These are phyloP conservation scores for Lactarius sanguifluus DNA, from an alignment of 768 basidiomycete genomes.

Conservation along the genomic window DNA sequence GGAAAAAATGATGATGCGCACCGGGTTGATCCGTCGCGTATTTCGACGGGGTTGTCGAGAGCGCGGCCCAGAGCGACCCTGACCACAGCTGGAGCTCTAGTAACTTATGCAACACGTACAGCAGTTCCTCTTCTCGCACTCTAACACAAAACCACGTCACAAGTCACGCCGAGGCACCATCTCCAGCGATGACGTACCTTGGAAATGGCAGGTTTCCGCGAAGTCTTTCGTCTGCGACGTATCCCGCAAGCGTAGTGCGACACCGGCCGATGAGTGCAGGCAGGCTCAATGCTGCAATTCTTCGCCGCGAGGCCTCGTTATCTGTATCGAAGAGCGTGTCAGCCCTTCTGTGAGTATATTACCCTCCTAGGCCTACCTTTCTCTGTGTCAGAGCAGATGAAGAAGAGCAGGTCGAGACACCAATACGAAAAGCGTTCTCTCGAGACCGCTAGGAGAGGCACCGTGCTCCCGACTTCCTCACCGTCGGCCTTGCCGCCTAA, in stretches of 20 bases:
- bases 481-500: background rate
- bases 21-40: slow-evolving; percentile 58
- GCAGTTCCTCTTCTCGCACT: slow-evolving; percentile 82
- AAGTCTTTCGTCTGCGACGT: slow-evolving; percentile 80
- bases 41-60: slow-evolving; percentile 62
- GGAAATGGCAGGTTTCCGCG: slow-evolving; percentile 90
- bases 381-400: slow-evolving; percentile 68
- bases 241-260: slow-evolving; percentile 61
- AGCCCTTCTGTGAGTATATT: background rate
- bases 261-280: slow-evolving; percentile 79
- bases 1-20: slow-evolving; percentile 35
- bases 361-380: slow-evolving; percentile 45
- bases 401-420: slow-evolving; percentile 86
- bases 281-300: slow-evolving; percentile 72
- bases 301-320: slow-evolving; percentile 54
- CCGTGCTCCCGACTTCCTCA: slow-evolving; percentile 45
- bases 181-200: slow-evolving; percentile 47
- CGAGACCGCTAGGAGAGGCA: slow-evolving; percentile 53
- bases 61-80: slow-evolving; percentile 73
- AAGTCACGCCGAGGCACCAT: background rate
- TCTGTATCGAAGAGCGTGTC: slow-evolving; percentile 43
- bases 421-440: slow-evolving; percentile 89
- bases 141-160: slow-evolving; percentile 40
- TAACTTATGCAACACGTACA: slow-evolving; percentile 82
- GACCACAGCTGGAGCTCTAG: slow-evolving; percentile 68